Conservation (phyloP, 192 early-diverging fungal genomes). For the Neocallimastix lanati region DNA sequence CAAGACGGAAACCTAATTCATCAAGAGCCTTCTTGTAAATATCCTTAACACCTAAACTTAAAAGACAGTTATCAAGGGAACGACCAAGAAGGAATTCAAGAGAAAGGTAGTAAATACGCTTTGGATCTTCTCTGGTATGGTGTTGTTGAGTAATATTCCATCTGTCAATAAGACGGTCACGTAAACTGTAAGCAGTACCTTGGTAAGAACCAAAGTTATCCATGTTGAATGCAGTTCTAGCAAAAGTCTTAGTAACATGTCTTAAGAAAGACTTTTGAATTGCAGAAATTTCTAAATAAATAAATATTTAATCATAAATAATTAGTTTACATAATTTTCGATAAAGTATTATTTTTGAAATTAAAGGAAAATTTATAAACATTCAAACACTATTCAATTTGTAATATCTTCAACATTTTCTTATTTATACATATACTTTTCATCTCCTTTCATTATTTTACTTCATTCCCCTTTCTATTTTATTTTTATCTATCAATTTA, state of each 20-base stretch:
- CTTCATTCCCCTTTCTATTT: no score
- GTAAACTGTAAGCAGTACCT: constrained; percentile 74
- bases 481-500: no score
- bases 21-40: constrained; percentile 47
- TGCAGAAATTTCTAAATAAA: neutral
- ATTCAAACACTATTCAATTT: no score
- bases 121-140: constrained; percentile 60
- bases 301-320: no score
- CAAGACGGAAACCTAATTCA: constrained; percentile 75
- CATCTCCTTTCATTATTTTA: no score
- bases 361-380: no score
- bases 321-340: no score
- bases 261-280: constrained; percentile 75
- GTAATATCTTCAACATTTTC: no score
- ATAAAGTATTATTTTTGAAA: no score
- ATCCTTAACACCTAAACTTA: constrained; percentile 69
- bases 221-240: constrained; percentile 74
- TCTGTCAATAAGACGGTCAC: constrained; percentile 75
- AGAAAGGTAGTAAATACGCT: constrained; percentile 94
- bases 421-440: no score
- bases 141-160: constrained; percentile 91
- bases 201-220: constrained; percentile 86
- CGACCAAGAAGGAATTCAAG: constrained; percentile 93
- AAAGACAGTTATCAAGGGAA: constrained; percentile 90
- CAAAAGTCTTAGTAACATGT: constrained; percentile 78